Evolutionary conservation across 768 basidiomycete genomes (phyloP).

Genomic region (Pleurotus djamor): DNA sequence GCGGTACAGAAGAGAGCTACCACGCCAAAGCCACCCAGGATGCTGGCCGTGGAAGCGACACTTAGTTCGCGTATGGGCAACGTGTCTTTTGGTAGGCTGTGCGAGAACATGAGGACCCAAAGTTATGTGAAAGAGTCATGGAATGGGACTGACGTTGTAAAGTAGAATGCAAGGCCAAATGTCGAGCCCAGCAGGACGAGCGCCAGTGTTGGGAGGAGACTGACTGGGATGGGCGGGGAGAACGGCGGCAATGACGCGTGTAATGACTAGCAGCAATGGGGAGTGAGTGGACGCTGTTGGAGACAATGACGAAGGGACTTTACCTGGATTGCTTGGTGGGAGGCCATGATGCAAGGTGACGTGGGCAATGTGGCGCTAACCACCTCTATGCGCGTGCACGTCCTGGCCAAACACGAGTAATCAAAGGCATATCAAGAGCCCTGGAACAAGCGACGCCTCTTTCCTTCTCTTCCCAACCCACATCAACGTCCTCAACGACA

Average conservation of each 20-base stretch:
- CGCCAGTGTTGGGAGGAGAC: conserved; percentile 71
- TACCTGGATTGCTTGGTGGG: conserved; percentile 59
- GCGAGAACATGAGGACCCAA: background rate
- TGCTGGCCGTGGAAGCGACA: conserved; percentile 71
- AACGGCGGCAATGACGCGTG: conserved; percentile 72
- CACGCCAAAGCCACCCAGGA: conserved; percentile 85
- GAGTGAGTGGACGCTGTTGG: background rate
- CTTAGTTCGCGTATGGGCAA: conserved; percentile 62
- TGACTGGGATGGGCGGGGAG: conserved; percentile 63
- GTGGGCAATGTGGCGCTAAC: conserved; percentile 23
- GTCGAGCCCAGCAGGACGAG: conserved; percentile 70
- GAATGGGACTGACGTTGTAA: conserved; percentile 65
- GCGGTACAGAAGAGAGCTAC: conserved; percentile 86
- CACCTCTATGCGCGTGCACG: conserved; percentile 14
- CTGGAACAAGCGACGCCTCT: conserved; percentile 14
- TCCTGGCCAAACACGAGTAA: conserved; percentile 64
- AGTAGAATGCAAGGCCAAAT: conserved; percentile 88
- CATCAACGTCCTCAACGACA: conserved; percentile 1
- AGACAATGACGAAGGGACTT: conserved; percentile 6
- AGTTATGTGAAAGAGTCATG: conserved; percentile 8
- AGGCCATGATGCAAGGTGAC: conserved; percentile 41
- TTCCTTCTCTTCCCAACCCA: conserved; percentile 16
- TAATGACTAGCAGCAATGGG: conserved; percentile 38
- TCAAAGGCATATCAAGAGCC: conserved; percentile 46
- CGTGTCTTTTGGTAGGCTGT: conserved; percentile 74